Conservation (phyloP, 2,329 filamentous ascomycete genomes). For the Scleromitrula shiraiana region DNA sequence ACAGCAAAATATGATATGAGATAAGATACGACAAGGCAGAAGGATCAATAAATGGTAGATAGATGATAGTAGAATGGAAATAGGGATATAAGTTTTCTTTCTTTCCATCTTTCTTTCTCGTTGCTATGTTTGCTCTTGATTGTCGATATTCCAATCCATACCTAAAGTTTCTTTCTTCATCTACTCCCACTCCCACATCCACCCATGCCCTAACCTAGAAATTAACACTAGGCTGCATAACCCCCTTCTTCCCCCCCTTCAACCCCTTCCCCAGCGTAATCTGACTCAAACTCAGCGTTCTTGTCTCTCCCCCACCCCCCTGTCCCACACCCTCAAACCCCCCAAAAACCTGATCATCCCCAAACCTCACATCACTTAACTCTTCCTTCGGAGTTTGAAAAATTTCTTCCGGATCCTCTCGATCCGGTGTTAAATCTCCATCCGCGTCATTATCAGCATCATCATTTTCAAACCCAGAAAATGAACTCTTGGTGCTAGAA, state of each 20-base stretch:
- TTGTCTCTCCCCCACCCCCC: constrained; percentile 18
- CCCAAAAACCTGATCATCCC: constrained; percentile 35
- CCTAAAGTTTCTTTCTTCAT: no score
- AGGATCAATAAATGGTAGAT: no score
- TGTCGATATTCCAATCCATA: no score
- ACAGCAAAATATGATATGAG: no score
- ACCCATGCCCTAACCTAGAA: constrained; percentile 8
- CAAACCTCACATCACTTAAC: constrained; percentile 28
- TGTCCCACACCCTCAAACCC: constrained; percentile 28
- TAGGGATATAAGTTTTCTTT: no score
- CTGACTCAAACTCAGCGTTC: constrained; percentile 57
- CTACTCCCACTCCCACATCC: no score
- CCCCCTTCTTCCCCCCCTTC: no score
- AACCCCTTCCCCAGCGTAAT: constrained; percentile 37
- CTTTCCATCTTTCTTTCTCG: no score
- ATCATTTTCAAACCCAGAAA: constrained; percentile 27
- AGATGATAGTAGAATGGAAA: no score
- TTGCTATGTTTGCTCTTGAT: no score
- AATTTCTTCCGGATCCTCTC: no score
- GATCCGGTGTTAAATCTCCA: constrained; percentile 34
- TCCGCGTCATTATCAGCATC: constrained; percentile 23
- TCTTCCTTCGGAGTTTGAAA: constrained; percentile 47
- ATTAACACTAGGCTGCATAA: constrained; percentile 16
- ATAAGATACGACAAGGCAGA: no score
- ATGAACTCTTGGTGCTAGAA: constrained; percentile 8